Percentiles rank a stretch among this genome's conserved stretches.
Evolutionary conservation across 495 filamentous ascomycete genomes (phyloP).

Genomic region (Trichoderma erinaceum): DNA sequence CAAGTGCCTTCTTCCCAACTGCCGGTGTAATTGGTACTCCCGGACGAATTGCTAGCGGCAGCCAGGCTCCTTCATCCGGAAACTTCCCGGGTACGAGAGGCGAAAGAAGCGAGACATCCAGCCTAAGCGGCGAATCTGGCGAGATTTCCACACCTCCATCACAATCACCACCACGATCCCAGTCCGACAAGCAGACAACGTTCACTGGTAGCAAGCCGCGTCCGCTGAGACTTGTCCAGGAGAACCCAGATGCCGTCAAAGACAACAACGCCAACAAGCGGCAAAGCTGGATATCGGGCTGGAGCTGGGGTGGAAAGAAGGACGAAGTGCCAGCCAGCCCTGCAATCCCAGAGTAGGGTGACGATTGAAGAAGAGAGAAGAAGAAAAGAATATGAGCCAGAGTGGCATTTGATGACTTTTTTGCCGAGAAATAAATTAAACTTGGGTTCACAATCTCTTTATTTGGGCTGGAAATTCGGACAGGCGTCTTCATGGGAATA

Average conservation of each 20-base stretch:
- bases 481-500: constrained; percentile 1
- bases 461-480: background rate
- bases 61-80: constrained; percentile 41
- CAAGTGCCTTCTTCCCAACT: constrained; percentile 36
- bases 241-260: constrained; percentile 32
- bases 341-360: constrained; percentile 16
- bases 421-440: background rate
- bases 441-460: background rate
- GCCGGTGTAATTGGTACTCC: constrained; percentile 21
- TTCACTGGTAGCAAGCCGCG: constrained; percentile 69
- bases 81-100: constrained; percentile 51
- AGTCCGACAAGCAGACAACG: constrained; percentile 54
- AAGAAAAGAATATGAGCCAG: background rate
- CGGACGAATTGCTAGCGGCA: constrained; percentile 28
- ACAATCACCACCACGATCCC: constrained; percentile 50
- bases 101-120: constrained; percentile 59
- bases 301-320: constrained; percentile 39
- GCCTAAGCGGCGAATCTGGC: constrained; percentile 49
- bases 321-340: constrained; percentile 24
- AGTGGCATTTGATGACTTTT: background rate
- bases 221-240: constrained; percentile 81
- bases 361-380: background rate
- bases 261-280: constrained; percentile 40
- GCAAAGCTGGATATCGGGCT: constrained; percentile 50
- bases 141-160: constrained; percentile 50